Evolutionary conservation across 2,329 filamentous ascomycete genomes (phyloP), one percentile per base, ranked within the genome.

Genomic region (Aspergillus jensenii): DNA sequence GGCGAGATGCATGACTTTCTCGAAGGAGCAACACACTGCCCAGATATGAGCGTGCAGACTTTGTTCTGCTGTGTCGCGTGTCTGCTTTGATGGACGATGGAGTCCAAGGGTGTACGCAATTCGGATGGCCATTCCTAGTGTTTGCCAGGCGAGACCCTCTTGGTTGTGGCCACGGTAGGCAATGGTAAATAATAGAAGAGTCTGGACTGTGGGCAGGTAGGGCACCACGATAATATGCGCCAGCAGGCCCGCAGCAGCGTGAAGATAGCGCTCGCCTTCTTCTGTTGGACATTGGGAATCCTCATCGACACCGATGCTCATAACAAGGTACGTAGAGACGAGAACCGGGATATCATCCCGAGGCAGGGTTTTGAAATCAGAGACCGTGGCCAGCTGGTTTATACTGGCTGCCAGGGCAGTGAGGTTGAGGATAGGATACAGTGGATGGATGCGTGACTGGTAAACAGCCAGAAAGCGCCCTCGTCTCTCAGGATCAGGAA

Each of bases 141-240:
- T 59, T 17, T 63, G 61, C 61, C 61, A 63, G 2, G 56, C 61
- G 9, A 63, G 59, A 0, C 59, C 61, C 23, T 59, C 61, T 25
- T 59, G 50, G 15, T 59, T 63, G 4, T 56, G 47, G 3, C 61
- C 56, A 2, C 61, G 47, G 19, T 63, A 63, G 1, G 45, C 47
- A 1, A 63, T 44, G 2, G 61, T 59, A 21, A 61, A 56, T 5
- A 61, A 39, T 0, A 63, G 39, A 6, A 63, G 31, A 1, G 61
- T 46, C 45, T 63, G 61, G 2, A 63, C 59, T 1, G 61, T 55
- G 9, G 54, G 61, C 2, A 59, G 48, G 37, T 63, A 63, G 3
- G 61, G 61, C 9, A 59, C 55, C 1, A 58, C 51, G 14, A 63
- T 54, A 2, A 61, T 41, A 45, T 63, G 59, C 1, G 55, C 43